Evolutionary conservation across 148 eudicot species (phyloP).

Genomic region (Camellia sinensis): DNA sequence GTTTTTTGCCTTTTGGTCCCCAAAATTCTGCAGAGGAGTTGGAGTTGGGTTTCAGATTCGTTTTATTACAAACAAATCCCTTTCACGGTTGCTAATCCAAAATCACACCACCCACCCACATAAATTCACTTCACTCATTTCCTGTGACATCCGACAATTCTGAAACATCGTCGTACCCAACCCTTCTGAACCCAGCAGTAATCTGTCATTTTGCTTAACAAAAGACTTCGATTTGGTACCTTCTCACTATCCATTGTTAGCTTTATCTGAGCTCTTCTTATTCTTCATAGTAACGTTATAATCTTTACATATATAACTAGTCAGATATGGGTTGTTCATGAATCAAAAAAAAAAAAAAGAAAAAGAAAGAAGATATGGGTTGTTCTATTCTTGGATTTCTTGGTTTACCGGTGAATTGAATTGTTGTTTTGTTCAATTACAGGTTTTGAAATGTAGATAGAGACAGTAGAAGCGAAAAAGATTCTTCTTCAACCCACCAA

Average conservation of each 20-base stretch:
- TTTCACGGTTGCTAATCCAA: not conserved
- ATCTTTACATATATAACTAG: too few relatives aligned
- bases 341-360: too few relatives aligned
- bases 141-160: constrained; percentile 54
- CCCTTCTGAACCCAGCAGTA: not conserved
- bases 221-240: not conserved
- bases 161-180: constrained; percentile 41
- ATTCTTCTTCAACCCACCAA: constrained; percentile 8
- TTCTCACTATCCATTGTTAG: too few relatives aligned
- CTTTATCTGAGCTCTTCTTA: too few relatives aligned
- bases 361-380: too few relatives aligned
- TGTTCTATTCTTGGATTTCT: too few relatives aligned
- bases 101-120: not conserved
- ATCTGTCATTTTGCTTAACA: too few relatives aligned
- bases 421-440: too few relatives aligned
- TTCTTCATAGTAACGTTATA: too few relatives aligned
- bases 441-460: constrained; percentile 3
- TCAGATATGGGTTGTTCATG: too few relatives aligned
- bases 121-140: constrained; percentile 19
- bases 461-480: not conserved
- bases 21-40: not conserved
- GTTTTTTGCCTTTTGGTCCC: not conserved
- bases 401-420: too few relatives aligned
- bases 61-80: not conserved
- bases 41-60: not conserved